A percentile compares a stretch with the other conserved stretches of the same genome.
Evolutionary conservation across 805 yeast genomes (phyloP).

Genomic region (Zygoascus bituminiphila): DNA sequence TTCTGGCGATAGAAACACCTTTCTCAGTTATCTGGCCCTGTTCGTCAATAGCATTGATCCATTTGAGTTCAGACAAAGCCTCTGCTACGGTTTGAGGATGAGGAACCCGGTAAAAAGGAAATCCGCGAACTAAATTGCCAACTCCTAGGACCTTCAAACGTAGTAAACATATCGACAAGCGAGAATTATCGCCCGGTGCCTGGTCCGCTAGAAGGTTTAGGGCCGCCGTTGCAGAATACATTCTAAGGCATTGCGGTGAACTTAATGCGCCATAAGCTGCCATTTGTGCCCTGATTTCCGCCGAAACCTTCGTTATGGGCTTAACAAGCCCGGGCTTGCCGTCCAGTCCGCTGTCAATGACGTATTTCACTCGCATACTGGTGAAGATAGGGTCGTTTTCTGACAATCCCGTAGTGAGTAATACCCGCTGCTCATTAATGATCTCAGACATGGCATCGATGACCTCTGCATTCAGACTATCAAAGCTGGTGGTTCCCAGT

Average conservation of each 20-base stretch:
- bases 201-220: constrained; percentile 31
- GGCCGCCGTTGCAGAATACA: constrained; percentile 52
- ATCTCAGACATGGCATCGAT: neutral
- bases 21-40: constrained; percentile 53
- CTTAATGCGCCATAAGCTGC: constrained; percentile 30
- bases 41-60: constrained; percentile 65
- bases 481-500: neutral
- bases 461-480: neutral
- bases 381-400: constrained; percentile 2
- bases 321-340: constrained; percentile 20
- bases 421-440: neutral
- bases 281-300: constrained; percentile 31
- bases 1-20: constrained; percentile 56
- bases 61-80: constrained; percentile 70
- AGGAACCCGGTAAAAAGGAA: constrained; percentile 74
- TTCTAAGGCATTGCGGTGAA: constrained; percentile 51
- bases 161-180: constrained; percentile 52
- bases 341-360: constrained; percentile 65
- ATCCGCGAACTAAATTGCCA: constrained; percentile 41
- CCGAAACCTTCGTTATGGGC: constrained; percentile 52
- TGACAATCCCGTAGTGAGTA: neutral
- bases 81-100: constrained; percentile 55
- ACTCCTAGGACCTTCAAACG: constrained; percentile 60
- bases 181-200: constrained; percentile 7
- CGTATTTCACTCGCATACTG: constrained; percentile 39